These are phyloP conservation scores for Zelonia costaricensis DNA, from an alignment of 208 protist genomes.

Conservation along the genomic window DNA sequence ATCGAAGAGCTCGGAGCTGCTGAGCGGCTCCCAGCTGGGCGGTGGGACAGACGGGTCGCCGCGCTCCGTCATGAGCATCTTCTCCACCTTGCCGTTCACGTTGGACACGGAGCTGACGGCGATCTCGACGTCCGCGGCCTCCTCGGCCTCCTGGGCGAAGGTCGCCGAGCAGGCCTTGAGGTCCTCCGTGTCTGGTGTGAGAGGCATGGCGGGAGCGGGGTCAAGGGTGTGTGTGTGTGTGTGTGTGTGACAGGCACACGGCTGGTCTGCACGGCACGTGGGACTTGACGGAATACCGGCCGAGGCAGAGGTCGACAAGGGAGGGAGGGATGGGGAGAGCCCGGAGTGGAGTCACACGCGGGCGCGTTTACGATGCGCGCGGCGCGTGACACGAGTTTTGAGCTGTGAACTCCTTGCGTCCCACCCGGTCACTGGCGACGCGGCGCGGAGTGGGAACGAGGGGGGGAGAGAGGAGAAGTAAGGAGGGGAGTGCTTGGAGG, in stretches of 20 bases:
- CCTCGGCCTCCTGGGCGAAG: background rate
- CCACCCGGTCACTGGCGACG: no score
- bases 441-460: background rate
- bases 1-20: conserved; percentile 54
- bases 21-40: conserved; percentile 76
- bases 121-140: background rate
- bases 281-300: background rate
- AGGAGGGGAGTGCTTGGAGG: no score
- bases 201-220: conserved; percentile 1
- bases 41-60: conserved; percentile 46
- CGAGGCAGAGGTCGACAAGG: no score
- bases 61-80: conserved; percentile 68
- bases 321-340: no score
- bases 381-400: no score
- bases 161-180: background rate
- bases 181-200: background rate
- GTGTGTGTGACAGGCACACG: background rate
- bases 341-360: no score
- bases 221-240: no score
- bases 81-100: conserved; percentile 28
- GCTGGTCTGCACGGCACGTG: no score
- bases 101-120: conserved; percentile 3
- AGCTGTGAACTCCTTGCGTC: no score
- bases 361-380: no score
- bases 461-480: background rate